A percentile compares a stretch with the other conserved stretches of the same genome.
Conservation (phyloP, 2,329 filamentous ascomycete genomes). For the Diaporthe helianthi region DNA sequence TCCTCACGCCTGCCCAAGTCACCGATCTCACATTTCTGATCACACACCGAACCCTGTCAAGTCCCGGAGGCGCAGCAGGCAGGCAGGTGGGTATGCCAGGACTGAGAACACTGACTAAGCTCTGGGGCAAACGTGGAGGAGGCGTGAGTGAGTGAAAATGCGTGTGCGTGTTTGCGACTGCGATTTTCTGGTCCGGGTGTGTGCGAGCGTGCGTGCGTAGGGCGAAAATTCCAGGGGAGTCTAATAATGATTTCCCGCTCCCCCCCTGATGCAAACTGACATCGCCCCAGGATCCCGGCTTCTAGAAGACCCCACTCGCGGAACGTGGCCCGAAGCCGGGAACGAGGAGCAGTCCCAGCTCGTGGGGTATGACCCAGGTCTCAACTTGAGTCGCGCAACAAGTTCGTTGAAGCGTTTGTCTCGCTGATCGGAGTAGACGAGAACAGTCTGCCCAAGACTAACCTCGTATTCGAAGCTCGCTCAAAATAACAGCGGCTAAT, state of each 20-base stretch:
- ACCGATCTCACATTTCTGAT: conserved; percentile 9
- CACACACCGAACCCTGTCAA: not conserved
- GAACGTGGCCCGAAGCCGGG: conserved; percentile 34
- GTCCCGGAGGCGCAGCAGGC: not conserved
- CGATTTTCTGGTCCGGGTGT: not conserved
- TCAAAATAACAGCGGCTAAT: conserved; percentile 2
- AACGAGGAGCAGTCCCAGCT: conserved; percentile 36
- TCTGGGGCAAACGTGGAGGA: not conserved
- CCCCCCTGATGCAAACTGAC: conserved; percentile 6
- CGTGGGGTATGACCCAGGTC: conserved; percentile 22
- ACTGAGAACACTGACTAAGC: not conserved
- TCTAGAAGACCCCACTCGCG: conserved; percentile 31
- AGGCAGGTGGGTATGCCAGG: not conserved
- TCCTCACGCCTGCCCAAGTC: not conserved
- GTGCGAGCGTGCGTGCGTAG: not conserved
- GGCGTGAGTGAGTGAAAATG: not conserved
- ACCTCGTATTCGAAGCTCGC: conserved; percentile 17
- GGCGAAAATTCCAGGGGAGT: conserved; percentile 27
- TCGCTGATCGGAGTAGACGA: conserved; percentile 1
- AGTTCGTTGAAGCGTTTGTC: not conserved
- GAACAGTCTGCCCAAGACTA: not conserved
- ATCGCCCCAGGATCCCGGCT: conserved; percentile 14
- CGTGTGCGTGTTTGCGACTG: not conserved
- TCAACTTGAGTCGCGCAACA: conserved; percentile 13
- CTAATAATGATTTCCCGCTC: conserved; percentile 13